Percentiles rank a stretch among this genome's conserved stretches.
Conservation (phyloP, 768 basidiomycete genomes). For the Tulasnella sp. region DNA sequence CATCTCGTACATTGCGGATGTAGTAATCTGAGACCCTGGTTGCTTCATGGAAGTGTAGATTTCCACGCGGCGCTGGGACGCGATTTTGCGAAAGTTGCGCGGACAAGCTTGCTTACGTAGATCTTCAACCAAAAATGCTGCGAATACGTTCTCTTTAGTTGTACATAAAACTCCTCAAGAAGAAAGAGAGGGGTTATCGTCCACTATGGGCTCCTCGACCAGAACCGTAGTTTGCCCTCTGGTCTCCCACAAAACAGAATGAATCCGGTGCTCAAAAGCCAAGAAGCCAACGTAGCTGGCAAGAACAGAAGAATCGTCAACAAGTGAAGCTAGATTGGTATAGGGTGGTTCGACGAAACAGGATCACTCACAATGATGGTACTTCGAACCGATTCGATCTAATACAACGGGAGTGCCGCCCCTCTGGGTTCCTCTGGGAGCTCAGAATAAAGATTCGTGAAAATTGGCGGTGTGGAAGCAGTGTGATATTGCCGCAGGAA, state of each 20-base stretch:
- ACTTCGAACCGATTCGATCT: conserved; percentile 37
- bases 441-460: not conserved
- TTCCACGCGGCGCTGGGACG: not conserved
- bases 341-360: not conserved
- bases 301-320: not conserved
- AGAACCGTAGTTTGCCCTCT: conserved; percentile 35
- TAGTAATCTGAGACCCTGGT: not conserved
- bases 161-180: not conserved
- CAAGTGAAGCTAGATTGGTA: no score
- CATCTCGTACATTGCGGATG: not conserved
- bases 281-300: conserved; percentile 20
- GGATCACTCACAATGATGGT: conserved; percentile 52
- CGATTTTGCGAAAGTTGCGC: not conserved
- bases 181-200: not conserved
- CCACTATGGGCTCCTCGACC: conserved; percentile 29
- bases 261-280: conserved; percentile 17
- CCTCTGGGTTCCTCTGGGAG: not conserved
- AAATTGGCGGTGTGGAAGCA: not conserved
- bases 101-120: not conserved
- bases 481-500: not conserved
- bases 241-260: conserved; percentile 30
- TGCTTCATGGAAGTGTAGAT: not conserved
- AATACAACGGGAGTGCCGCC: no score
- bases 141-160: not conserved
- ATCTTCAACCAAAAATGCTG: not conserved